Percentiles rank a stretch among this genome's conserved stretches.
phyloP scores from a whole-genome alignment of 2,329 filamentous ascomycete genomes.

The Raffaelea albimanens region DNA sequence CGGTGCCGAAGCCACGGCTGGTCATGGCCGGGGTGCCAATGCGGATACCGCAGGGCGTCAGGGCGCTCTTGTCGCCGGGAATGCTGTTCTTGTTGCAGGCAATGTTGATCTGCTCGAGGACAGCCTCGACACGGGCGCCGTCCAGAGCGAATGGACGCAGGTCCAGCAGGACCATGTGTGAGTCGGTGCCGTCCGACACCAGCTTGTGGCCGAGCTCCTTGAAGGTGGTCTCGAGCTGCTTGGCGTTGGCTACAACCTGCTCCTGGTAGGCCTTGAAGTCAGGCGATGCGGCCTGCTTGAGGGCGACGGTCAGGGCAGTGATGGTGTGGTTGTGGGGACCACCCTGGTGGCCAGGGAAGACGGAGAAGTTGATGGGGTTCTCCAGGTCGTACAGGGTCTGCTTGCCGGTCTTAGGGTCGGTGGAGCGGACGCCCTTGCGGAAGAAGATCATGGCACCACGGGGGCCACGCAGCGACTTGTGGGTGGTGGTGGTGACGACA shows the following conservation, averaged over 20 bases:
- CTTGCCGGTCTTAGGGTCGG: conserved; percentile 85
- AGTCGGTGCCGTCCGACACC: conserved; percentile 91
- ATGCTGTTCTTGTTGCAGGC: conserved; percentile 99
- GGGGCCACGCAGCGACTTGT: conserved; percentile 96
- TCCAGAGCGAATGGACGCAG: conserved; percentile 81
- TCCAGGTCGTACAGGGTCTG: conserved; percentile 88
- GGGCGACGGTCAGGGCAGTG: conserved; percentile 85
- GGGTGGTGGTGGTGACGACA: conserved; percentile 95
- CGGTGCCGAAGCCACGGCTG: conserved; percentile 81
- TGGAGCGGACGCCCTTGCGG: conserved; percentile 88
- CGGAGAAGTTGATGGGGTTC: conserved; percentile 94
- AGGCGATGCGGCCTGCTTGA: conserved; percentile 83
- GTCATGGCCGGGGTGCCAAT: conserved; percentile 98
- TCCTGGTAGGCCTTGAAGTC: conserved; percentile 94
- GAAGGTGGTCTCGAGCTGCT: conserved; percentile 76
- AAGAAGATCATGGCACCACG: conserved; percentile 99
- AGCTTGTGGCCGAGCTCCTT: conserved; percentile 88
- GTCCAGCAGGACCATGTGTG: conserved; percentile 93
- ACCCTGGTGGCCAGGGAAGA: conserved; percentile 98
- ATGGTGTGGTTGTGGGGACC: conserved; percentile 99
- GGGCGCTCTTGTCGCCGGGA: conserved; percentile 91
- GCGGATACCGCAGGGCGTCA: conserved; percentile 89
- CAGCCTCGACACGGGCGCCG: conserved; percentile 88
- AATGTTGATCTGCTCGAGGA: conserved; percentile 97
- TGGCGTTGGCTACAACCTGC: conserved; percentile 86